These are phyloP conservation scores for Diversispora epigaea DNA, from an alignment of 192 early-diverging fungal genomes.

Conservation along the genomic window DNA sequence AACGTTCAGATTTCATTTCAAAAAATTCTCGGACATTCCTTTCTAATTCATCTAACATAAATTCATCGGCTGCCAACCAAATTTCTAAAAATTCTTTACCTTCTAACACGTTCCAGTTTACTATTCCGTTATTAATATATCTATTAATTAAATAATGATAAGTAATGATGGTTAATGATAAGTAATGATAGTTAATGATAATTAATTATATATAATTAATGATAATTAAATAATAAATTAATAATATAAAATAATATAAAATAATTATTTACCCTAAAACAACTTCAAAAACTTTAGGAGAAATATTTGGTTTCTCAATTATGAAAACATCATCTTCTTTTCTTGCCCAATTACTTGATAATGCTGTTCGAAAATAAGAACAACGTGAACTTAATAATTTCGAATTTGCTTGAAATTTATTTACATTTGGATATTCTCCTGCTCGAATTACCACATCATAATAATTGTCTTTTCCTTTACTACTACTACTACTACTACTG, in stretches of 20 bases:
- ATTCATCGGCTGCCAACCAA: slow-evolving; percentile 19
- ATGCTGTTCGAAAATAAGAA: slow-evolving; percentile 22
- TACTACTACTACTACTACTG: no score
- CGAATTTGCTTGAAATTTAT: slow-evolving; percentile 16
- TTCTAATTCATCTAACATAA: slow-evolving; percentile 16
- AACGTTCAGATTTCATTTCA: slow-evolving; percentile 11
- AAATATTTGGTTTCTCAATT: slow-evolving; percentile 24
- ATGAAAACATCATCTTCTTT: slow-evolving; percentile 13
- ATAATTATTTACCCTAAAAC: slow-evolving; percentile 4
- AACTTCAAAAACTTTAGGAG: slow-evolving; percentile 14
- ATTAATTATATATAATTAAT: no score
- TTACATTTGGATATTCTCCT: slow-evolving; percentile 13
- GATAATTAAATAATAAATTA: not conserved
- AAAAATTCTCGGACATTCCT: slow-evolving; percentile 15
- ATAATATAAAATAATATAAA: not conserved
- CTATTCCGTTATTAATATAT: slow-evolving; percentile 1
- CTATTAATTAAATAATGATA: not conserved
- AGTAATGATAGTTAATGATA: not conserved
- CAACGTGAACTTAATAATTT: not conserved
- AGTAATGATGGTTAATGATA: not conserved
- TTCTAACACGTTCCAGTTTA: not conserved
- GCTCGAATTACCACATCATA: slow-evolving; percentile 21
- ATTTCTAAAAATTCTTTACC: slow-evolving; percentile 7
- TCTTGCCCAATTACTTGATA: slow-evolving; percentile 27
- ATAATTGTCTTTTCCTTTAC: not conserved